Evolutionary conservation across 2,329 filamentous ascomycete species (phyloP).

Genomic region (Huntiella decipiens): DNA sequence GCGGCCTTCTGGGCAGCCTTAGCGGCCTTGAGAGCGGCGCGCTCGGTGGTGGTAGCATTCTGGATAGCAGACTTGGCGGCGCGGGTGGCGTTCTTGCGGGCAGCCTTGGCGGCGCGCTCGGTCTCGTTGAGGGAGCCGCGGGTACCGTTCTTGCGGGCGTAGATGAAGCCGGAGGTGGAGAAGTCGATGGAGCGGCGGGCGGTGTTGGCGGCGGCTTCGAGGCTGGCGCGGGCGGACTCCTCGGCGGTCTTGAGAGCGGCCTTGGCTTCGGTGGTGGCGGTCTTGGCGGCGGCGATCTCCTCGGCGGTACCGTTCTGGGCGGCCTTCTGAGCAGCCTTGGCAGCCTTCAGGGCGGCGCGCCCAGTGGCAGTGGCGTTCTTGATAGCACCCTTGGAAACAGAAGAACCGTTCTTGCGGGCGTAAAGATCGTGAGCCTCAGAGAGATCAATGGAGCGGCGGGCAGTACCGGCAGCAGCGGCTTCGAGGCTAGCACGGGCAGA

Average conservation of each 20-base stretch:
- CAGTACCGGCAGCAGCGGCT: background rate
- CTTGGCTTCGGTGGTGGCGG: background rate
- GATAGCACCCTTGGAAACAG: background rate
- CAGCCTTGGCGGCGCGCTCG: background rate
- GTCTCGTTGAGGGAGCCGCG: background rate
- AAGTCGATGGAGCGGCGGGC: background rate
- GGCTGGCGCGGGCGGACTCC: background rate
- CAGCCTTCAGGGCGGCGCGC: background rate
- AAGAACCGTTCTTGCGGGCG: background rate
- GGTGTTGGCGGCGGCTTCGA: background rate
- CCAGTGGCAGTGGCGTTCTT: background rate
- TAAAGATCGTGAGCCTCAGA: background rate
- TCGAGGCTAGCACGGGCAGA: background rate
- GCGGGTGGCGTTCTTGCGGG: background rate
- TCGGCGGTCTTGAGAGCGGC: background rate
- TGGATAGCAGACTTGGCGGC: background rate
- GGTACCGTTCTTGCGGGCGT: constrained; percentile 3
- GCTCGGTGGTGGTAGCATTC: background rate
- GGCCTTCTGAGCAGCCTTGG: background rate
- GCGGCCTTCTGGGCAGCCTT: background rate
- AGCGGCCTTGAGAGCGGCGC: background rate
- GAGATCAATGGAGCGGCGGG: background rate
- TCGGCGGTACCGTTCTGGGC: background rate
- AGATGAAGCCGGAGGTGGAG: background rate
- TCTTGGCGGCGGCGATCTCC: background rate